Evolutionary conservation across 2,329 filamentous ascomycete genomes (phyloP).

Genomic region (Rhytidhysteron rufulum): DNA sequence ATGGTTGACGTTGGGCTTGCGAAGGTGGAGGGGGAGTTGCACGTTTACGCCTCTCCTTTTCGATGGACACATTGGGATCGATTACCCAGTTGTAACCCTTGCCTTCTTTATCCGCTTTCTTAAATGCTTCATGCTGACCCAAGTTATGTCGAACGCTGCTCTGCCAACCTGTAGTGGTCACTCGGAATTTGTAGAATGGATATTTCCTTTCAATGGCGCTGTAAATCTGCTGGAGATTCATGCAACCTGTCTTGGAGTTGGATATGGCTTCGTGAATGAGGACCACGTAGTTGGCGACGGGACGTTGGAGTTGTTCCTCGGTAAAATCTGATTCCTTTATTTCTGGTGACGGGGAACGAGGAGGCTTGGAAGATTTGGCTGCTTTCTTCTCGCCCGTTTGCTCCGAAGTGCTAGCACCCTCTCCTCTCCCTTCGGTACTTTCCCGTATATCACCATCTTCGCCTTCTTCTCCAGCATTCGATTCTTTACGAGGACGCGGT

Average conservation of each 20-base stretch:
- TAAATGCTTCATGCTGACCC: constrained; percentile 55
- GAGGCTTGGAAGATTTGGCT: constrained; percentile 45
- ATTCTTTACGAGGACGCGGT: constrained; percentile 31
- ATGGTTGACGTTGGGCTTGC: constrained; percentile 25
- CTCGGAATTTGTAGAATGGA: constrained; percentile 60
- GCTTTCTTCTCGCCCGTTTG: constrained; percentile 40
- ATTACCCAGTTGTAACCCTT: constrained; percentile 64
- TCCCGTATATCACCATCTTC: constrained; percentile 32
- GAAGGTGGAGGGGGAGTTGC: constrained; percentile 41
- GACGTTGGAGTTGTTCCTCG: constrained; percentile 70
- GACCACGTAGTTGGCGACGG: constrained; percentile 59
- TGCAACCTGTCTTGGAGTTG: constrained; percentile 51
- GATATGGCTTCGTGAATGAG: constrained; percentile 61
- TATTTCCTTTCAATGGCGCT: constrained; percentile 60
- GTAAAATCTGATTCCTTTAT: constrained; percentile 64
- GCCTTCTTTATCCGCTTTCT: constrained; percentile 57
- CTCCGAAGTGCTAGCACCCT: constrained; percentile 11
- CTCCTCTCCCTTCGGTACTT: constrained; percentile 34
- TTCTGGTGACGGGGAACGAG: constrained; percentile 58
- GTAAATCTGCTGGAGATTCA: constrained; percentile 65
- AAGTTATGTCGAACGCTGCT: constrained; percentile 65
- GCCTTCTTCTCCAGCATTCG: constrained; percentile 33
- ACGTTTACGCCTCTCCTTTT: constrained; percentile 55
- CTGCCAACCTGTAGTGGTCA: constrained; percentile 60
- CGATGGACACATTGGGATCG: constrained; percentile 56